A percentile compares a stretch with the other conserved stretches of the same genome.
phyloP scores from a whole-genome alignment of 129 eudicot species.

The Escallonia rubra region DNA sequence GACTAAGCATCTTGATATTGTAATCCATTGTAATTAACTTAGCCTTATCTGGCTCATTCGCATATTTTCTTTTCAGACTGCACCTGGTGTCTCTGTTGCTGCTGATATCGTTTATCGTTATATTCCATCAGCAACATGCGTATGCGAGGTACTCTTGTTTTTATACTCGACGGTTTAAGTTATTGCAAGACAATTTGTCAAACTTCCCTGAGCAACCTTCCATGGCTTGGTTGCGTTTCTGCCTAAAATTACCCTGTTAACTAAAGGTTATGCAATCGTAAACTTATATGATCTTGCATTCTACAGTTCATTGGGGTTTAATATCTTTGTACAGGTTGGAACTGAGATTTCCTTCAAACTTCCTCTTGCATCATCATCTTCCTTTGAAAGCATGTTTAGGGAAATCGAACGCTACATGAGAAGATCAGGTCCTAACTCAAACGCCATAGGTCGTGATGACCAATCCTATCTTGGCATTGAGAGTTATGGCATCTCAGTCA shows the following conservation, averaged over 20 bases:
- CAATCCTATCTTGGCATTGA: slow-evolving; percentile 60
- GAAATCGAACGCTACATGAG: slow-evolving; percentile 86
- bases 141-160: slow-evolving; percentile 71
- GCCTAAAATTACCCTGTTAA: too few species aligned
- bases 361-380: slow-evolving; percentile 82
- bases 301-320: not conserved
- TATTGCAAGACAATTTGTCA: too few species aligned
- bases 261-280: too few species aligned
- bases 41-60: not conserved
- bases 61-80: slow-evolving; percentile 44
- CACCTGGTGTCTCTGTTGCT: slow-evolving; percentile 81
- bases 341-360: slow-evolving; percentile 95
- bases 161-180: not conserved
- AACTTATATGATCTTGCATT: not conserved
- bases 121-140: slow-evolving; percentile 89
- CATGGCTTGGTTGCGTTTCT: too few species aligned
- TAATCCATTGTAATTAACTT: too few species aligned
- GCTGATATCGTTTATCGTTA: slow-evolving; percentile 82
- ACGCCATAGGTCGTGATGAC: slow-evolving; percentile 27
- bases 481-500: slow-evolving; percentile 93
- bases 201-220: too few species aligned
- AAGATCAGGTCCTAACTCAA: slow-evolving; percentile 34
- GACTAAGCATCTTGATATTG: slow-evolving; percentile 3
- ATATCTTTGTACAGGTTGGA: slow-evolving; percentile 65
- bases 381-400: slow-evolving; percentile 86